phyloP scores from a whole-genome alignment of 805 yeast species.

The Metschnikowia henanensis region DNA sequence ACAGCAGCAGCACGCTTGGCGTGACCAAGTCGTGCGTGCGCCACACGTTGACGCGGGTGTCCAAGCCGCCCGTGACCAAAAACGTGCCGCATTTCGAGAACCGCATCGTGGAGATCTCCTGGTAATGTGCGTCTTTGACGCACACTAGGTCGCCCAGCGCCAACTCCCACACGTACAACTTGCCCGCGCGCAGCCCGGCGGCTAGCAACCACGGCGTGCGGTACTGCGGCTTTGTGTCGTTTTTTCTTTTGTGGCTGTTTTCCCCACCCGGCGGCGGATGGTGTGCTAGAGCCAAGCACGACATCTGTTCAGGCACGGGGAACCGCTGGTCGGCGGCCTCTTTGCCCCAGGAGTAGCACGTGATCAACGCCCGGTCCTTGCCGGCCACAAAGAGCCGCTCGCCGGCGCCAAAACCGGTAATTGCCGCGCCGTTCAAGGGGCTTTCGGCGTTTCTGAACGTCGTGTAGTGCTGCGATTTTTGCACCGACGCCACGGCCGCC shows the following conservation, averaged over 20 bases:
- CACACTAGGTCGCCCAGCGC: slow-evolving; percentile 70
- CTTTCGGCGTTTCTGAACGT: slow-evolving; percentile 55
- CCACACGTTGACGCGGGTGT: slow-evolving; percentile 80
- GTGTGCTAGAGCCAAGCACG: slow-evolving; percentile 51
- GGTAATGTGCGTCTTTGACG: slow-evolving; percentile 84
- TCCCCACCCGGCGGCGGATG: slow-evolving; percentile 26
- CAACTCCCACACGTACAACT: slow-evolving; percentile 83
- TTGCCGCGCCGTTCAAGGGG: slow-evolving; percentile 43
- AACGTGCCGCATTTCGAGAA: slow-evolving; percentile 63
- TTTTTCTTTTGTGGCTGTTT: not conserved
- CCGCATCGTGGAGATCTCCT: slow-evolving; percentile 58
- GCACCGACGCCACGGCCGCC: slow-evolving; percentile 44
- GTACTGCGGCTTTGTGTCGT: slow-evolving; percentile 32
- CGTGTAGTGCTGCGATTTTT: slow-evolving; percentile 47
- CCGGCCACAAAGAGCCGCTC: slow-evolving; percentile 64
- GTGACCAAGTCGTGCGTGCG: slow-evolving; percentile 58
- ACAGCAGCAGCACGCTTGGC: slow-evolving; percentile 29
- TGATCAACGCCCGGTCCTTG: slow-evolving; percentile 69
- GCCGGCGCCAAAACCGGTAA: slow-evolving; percentile 48
- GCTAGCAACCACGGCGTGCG: slow-evolving; percentile 64
- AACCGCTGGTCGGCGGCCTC: slow-evolving; percentile 76
- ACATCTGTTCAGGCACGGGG: slow-evolving; percentile 79
- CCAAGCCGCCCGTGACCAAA: slow-evolving; percentile 75
- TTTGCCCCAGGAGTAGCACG: slow-evolving; percentile 69
- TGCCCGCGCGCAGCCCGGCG: slow-evolving; percentile 76